Percentiles rank a stretch among this genome's conserved stretches.
phyloP scores from a whole-genome alignment of 306 rosid species.

The Casuarina cunninghamiana region DNA sequence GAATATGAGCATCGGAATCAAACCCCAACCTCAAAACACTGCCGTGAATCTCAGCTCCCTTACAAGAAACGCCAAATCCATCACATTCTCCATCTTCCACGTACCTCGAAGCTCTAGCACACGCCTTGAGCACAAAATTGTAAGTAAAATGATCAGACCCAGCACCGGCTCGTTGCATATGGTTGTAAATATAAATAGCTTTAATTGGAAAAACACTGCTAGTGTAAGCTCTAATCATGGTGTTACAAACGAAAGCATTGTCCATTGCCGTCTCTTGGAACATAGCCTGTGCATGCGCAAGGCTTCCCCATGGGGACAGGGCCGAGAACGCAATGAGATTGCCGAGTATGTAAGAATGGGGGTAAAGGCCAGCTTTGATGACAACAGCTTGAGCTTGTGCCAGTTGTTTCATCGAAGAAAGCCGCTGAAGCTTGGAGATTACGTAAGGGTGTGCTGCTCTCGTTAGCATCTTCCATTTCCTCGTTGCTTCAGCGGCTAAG shows the following conservation, averaged over 20 bases:
- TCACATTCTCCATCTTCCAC: conserved; percentile 17
- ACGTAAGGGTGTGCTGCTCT: conserved; percentile 15
- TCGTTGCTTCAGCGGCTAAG: not conserved
- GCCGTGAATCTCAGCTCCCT: conserved; percentile 66
- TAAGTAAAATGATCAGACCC: conserved; percentile 48
- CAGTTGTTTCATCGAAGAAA: conserved; percentile 50
- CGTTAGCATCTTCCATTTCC: conserved; percentile 28
- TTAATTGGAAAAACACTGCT: conserved; percentile 46
- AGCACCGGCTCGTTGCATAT: conserved; percentile 32
- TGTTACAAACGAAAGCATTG: conserved; percentile 48
- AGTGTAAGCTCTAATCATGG: conserved; percentile 71
- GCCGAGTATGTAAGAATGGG: conserved; percentile 21
- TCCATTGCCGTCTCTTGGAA: conserved; percentile 52
- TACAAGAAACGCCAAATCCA: conserved; percentile 32
- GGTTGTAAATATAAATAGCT: conserved; percentile 48
- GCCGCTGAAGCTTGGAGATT: conserved; percentile 27
- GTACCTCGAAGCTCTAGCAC: conserved; percentile 50
- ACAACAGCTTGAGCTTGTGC: conserved; percentile 46
- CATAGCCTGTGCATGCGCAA: conserved; percentile 53
- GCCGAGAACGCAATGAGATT: conserved; percentile 49
- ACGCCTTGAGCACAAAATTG: conserved; percentile 62
- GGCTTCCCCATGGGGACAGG: conserved; percentile 56
- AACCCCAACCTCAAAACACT: conserved; percentile 52
- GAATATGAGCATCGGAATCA: conserved; percentile 38
- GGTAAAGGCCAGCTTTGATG: conserved; percentile 46